Evolutionary conservation across 106 monocot genomes (phyloP), one percentile per base, ranked within the genome.

Genomic region (Allium cepa): DNA sequence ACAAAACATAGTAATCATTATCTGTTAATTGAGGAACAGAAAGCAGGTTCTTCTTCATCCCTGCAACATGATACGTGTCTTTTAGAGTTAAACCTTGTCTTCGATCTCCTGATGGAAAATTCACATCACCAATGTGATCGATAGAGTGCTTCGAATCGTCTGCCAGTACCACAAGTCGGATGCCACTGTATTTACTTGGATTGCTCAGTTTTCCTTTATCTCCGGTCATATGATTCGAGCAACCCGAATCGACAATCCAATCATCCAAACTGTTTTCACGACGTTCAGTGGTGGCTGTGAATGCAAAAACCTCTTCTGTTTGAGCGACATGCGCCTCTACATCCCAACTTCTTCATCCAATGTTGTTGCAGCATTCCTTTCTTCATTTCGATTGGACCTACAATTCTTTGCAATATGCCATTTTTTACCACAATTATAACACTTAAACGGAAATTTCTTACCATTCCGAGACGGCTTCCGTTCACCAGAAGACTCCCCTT

Each of bases 271-370:
- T 10, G 49, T 0, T 11, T 65, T 7, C 47, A 17, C 49, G 9
- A 10, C 17, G 7, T 17, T 65, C 22, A 3, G 49, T 49, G 16
- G 49, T 65, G 17, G 18, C 16, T 7, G 49, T 18, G 4, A 48
- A n/a, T 9, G 15, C 63, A 64, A 7, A 8, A 9, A 17, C 15
- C 47, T 64, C 17, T 7, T 49, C 64, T 65, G 47, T 9, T 9
- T 48, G 7, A 16, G 17, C 49, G 11, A 65, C 4, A 11, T 47
- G 18, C 50, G 49, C 15, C 14, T 48, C 9, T 8, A 0, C 48
- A 65, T 65, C 17, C 64, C 64, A 65, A 9, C 18, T 17, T 65
- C 64, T 65, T 65, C 17, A 49, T 3, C 50, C 28, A 49, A 8
- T 17, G 36, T 1, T 6, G 47, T 65, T 17, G 47, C 48, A 0